Evolutionary conservation across 257 asterid species (phyloP).

Genomic region (Lycium barbarum): DNA sequence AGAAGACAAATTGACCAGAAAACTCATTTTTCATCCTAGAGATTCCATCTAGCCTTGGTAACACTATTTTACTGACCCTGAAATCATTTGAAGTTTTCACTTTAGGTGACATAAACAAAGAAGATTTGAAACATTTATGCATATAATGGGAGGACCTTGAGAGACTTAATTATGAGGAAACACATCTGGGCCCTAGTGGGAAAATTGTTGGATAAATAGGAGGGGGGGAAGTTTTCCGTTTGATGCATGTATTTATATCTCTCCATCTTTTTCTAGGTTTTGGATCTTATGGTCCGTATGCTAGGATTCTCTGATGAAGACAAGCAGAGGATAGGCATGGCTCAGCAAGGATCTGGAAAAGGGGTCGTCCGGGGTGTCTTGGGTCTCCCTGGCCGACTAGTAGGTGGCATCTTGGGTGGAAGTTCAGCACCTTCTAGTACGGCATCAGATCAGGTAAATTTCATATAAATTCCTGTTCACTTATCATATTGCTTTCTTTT

Average conservation of each 20-base stretch:
- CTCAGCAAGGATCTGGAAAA: conserved; percentile 89
- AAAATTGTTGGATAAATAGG: background rate
- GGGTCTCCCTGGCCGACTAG: conserved; percentile 94
- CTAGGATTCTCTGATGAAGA: conserved; percentile 98
- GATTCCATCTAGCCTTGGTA: conserved; percentile 3
- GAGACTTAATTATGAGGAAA: conserved; percentile 2
- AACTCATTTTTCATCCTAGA: conserved; percentile 5
- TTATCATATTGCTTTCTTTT: background rate
- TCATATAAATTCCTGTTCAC: background rate
- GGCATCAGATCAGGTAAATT: conserved; percentile 78
- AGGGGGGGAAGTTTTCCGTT: background rate
- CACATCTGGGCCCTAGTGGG: background rate
- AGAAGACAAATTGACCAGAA: background rate
- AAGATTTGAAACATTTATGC: background rate
- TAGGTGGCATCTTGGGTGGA: conserved; percentile 87
- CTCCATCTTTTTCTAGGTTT: conserved; percentile 58
- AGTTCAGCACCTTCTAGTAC: conserved; percentile 56
- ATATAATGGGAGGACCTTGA: background rate
- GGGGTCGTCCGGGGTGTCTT: conserved; percentile 97
- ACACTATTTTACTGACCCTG: background rate
- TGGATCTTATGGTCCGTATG: conserved; percentile 96
- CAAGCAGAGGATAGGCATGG: conserved; percentile 86
- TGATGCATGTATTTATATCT: background rate
- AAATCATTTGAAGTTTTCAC: background rate
- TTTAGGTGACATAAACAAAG: background rate